Percentiles rank a stretch among this genome's conserved stretches.
phyloP scores from a whole-genome alignment of 2,329 filamentous ascomycete genomes.

The Rutstroemia sp. region DNA sequence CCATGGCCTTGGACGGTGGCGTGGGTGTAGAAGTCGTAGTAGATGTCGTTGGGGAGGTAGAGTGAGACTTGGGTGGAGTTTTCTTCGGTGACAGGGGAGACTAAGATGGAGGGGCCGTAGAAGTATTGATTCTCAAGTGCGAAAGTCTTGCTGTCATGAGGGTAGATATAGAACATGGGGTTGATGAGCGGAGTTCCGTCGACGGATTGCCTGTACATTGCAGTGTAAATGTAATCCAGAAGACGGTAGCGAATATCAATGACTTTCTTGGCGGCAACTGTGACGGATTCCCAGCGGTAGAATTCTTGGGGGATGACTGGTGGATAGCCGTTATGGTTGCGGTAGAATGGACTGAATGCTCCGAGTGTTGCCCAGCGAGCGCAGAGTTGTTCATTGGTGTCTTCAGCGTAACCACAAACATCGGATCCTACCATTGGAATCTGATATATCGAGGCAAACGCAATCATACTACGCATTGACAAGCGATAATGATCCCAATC shows the following conservation, averaged over 20 bases:
- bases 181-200: constrained; percentile 59
- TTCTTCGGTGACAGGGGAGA: constrained; percentile 42
- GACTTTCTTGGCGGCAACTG: constrained; percentile 56
- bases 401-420: constrained; percentile 66
- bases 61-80: constrained; percentile 37
- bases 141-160: constrained; percentile 38
- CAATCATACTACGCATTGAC: constrained; percentile 51
- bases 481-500: constrained; percentile 52
- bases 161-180: constrained; percentile 68
- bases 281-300: constrained; percentile 60
- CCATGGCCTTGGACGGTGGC: constrained; percentile 36
- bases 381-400: constrained; percentile 62
- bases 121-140: constrained; percentile 44
- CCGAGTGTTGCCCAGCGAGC: constrained; percentile 69
- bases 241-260: constrained; percentile 68
- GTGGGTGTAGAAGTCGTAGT: constrained; percentile 46
- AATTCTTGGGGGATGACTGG: constrained; percentile 57
- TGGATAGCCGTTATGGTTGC: constrained; percentile 57
- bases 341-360: constrained; percentile 69
- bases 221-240: constrained; percentile 75
- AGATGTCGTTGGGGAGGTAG: constrained; percentile 43
- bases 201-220: constrained; percentile 49
- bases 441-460: constrained; percentile 59
- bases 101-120: constrained; percentile 40
- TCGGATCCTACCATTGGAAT: constrained; percentile 64